These are phyloP conservation scores for Asclepias syriaca DNA, from an alignment of 257 asterid genomes.

Conservation along the genomic window DNA sequence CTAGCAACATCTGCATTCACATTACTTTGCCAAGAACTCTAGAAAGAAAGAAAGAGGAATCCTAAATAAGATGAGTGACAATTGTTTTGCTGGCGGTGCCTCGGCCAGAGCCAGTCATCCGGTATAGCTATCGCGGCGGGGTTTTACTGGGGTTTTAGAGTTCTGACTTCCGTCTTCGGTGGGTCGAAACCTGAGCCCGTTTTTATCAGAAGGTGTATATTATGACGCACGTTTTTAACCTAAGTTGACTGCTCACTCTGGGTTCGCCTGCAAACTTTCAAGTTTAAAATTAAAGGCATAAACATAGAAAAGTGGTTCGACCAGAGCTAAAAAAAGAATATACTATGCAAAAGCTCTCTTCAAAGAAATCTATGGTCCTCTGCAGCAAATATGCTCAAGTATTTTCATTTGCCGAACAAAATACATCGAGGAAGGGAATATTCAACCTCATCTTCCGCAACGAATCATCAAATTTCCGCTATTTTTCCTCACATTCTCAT, in stretches of 20 bases:
- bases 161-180: background rate
- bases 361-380: constrained; percentile 20
- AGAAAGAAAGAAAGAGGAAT: background rate
- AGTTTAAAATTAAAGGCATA: background rate
- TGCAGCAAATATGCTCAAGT: constrained; percentile 21
- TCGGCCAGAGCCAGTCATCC: background rate
- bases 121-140: background rate
- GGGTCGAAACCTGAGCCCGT: background rate
- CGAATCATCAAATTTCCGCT: constrained; percentile 23
- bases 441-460: constrained; percentile 19
- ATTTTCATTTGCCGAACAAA: constrained; percentile 9
- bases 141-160: background rate
- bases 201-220: background rate
- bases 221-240: background rate
- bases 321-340: background rate
- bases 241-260: background rate
- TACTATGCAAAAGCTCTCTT: constrained; percentile 29
- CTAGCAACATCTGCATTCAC: background rate
- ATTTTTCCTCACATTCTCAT: constrained; percentile 35
- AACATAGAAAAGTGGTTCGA: background rate
- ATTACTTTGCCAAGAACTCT: background rate
- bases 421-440: background rate
- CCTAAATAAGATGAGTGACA: background rate
- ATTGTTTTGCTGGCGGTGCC: background rate
- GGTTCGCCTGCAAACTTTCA: background rate